These are phyloP conservation scores for Diaporthe nobilis DNA, from an alignment of 2,329 filamentous ascomycete species.

Conservation along the genomic window DNA sequence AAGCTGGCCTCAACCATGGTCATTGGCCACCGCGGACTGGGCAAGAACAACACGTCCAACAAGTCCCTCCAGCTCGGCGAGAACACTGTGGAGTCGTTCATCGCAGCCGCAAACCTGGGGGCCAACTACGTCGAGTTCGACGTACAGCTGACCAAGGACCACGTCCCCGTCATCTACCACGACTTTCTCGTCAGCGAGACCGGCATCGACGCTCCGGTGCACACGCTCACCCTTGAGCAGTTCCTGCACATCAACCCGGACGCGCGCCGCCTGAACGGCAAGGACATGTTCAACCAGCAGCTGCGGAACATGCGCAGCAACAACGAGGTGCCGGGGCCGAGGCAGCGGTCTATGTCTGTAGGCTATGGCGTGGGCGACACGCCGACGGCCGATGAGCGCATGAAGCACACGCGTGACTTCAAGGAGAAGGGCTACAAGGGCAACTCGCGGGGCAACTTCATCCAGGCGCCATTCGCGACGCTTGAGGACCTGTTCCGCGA, in stretches of 20 bases:
- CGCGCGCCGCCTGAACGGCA: conserved; percentile 61
- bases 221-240: conserved; percentile 94
- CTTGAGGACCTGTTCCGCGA: conserved; percentile 93
- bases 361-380: conserved; percentile 60
- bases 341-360: conserved; percentile 69
- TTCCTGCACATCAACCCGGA: conserved; percentile 88
- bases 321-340: conserved; percentile 48
- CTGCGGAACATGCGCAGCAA: conserved; percentile 49
- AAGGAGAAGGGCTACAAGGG: conserved; percentile 96
- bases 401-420: conserved; percentile 97
- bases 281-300: conserved; percentile 50
- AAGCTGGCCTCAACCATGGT: conserved; percentile 90
- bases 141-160: conserved; percentile 98
- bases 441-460: conserved; percentile 93
- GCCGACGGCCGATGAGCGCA: conserved; percentile 77
- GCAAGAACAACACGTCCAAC: conserved; percentile 89
- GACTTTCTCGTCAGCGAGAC: conserved; percentile 99
- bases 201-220: conserved; percentile 95
- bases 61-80: conserved; percentile 94
- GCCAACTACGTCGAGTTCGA: conserved; percentile 84
- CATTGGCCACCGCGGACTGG: conserved; percentile 80
- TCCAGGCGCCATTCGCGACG: conserved; percentile 95
- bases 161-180: conserved; percentile 98
- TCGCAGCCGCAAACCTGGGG: conserved; percentile 93
- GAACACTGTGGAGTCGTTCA: conserved; percentile 96